Conservation (phyloP, 257 asterid genomes). For the Solanum tacnaense region DNA sequence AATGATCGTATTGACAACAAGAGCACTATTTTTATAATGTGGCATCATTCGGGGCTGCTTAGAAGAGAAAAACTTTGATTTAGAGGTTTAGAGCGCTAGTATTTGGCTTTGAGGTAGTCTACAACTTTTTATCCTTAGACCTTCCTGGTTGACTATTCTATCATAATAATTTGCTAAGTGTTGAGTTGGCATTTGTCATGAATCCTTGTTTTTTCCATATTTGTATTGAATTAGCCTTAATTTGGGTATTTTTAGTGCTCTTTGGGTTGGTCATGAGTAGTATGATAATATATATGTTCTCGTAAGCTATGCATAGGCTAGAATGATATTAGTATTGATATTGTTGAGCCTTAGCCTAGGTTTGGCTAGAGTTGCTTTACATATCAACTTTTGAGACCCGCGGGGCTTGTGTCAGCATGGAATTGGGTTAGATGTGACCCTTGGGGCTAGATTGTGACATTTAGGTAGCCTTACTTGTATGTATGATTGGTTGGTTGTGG, state of each 20-base stretch:
- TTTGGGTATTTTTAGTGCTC: background rate
- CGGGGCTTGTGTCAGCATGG: background rate
- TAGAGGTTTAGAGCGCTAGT: background rate
- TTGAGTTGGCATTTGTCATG: background rate
- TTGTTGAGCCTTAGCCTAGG: background rate
- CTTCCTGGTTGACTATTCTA: no score
- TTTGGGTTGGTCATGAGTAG: background rate
- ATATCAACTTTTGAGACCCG: background rate
- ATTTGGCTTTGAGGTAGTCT: background rate
- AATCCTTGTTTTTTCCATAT: background rate
- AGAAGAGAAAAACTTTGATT: no score
- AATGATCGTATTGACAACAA: background rate
- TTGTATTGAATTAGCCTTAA: no score
- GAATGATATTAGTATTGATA: background rate
- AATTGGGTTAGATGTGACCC: background rate
- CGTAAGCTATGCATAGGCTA: no score
- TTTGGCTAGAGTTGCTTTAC: background rate
- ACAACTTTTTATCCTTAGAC: background rate
- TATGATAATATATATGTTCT: background rate
- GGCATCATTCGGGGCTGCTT: background rate
- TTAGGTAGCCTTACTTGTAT: background rate
- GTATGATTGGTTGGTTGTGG: background rate
- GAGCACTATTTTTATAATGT: background rate
- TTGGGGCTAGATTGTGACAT: background rate
- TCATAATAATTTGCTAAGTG: background rate